Conservation (phyloP, 106 monocot genomes). For the Acorus calamus region DNA sequence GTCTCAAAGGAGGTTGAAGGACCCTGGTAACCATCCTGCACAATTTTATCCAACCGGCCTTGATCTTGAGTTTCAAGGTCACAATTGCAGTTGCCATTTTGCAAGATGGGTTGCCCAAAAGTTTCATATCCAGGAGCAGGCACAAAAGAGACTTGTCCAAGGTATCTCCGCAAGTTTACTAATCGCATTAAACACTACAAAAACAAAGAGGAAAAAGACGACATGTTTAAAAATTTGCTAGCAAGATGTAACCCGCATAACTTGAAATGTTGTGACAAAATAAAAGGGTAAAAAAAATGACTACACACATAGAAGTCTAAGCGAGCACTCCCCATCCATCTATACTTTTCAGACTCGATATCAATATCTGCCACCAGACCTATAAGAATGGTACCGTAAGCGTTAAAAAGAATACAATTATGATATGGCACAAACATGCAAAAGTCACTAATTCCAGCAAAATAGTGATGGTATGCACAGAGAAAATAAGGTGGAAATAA, state of each 20-base stretch:
- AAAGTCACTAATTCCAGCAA: background rate
- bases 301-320: constrained; percentile 59
- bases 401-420: background rate
- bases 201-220: background rate
- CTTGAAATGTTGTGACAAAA: no score
- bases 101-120: background rate
- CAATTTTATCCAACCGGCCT: background rate
- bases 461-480: no score
- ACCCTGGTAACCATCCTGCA: constrained; percentile 41
- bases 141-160: constrained; percentile 10
- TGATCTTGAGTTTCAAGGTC: background rate
- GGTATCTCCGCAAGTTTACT: constrained; percentile 17
- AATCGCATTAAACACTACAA: constrained; percentile 9
- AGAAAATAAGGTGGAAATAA: no score
- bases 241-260: no score
- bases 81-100: background rate
- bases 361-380: constrained; percentile 70
- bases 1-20: constrained; percentile 25
- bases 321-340: constrained; percentile 87
- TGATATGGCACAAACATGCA: background rate
- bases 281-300: background rate
- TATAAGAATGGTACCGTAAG: constrained; percentile 11
- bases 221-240: background rate
- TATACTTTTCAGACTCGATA: constrained; percentile 86
- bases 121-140: constrained; percentile 21